Base-by-base conservation (phyloP, 805 yeast species). In the Metschnikowia arizonensis region DNA sequence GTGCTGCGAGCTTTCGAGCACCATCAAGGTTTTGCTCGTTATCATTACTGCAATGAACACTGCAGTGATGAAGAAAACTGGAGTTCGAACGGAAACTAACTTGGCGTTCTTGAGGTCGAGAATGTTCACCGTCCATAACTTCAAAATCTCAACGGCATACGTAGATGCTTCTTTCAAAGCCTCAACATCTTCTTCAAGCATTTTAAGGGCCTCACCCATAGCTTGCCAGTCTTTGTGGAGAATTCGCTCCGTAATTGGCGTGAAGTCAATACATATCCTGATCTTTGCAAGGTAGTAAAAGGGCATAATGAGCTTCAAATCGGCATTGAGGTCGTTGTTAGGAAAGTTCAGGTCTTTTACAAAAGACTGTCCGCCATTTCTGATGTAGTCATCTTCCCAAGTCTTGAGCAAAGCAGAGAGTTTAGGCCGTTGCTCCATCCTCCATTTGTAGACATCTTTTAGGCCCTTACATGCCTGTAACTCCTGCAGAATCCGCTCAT, bases 121-220 rank as follows among this genome's bases (percentile, higher is more conserved):
- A n/a, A 83, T 81, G 40, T 83, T 79, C 50, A 81, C 84, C 39
- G 79, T 78, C 95, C 93, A 85, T 33, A 84, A 65, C 48, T 81
- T 76, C 44, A 85, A 68, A 24, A 84, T 76, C 48, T 76, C 81
- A 35, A 82, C 57, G 1, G 83, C 77, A 53, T 78, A 75, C 33
- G 71, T 72, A 2, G 82, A 72, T 8, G 85, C 77, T 56, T 83
- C 89, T 41, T 83, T 73, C 40, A 83, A 65, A 4, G 83, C 81
- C 50, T 83, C 88, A 42, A 78, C 74, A 57, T 84, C 83, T 35
- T 66, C 63, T 40, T 42, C 50, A 38, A 82, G 60, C 26, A 62
- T 61, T 47, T 73, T 68, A 46, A 83, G 64, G 36, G 72, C 72
- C 6, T 58, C 52, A 53, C 81, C 82, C 88, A 85, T 82, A 0